Evolutionary conservation across 148 eudicot species (phyloP).

Genomic region (Dianthus caryophyllus): DNA sequence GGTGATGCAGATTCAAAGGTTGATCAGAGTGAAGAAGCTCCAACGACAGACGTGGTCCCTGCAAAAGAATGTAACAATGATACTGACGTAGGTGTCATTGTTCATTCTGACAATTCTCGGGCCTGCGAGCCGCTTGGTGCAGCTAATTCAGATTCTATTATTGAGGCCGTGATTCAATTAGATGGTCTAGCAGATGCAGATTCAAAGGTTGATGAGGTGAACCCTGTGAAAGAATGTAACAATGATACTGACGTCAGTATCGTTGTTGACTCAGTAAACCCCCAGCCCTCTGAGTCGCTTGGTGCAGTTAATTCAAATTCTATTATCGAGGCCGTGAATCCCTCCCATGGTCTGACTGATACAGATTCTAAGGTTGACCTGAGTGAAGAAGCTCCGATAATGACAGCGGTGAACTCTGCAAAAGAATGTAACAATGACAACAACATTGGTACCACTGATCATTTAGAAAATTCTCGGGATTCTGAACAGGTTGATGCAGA

Average conservation of each 20-base stretch:
- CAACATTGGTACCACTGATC: neutral
- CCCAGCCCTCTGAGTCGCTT: too few species aligned
- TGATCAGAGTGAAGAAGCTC: too few species aligned
- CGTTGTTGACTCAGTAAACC: too few species aligned
- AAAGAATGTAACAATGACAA: neutral
- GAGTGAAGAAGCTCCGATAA: neutral
- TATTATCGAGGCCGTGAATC: too few species aligned
- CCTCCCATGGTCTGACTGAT: too few species aligned
- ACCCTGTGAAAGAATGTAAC: too few species aligned
- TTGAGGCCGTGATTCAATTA: neutral
- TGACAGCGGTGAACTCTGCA: neutral
- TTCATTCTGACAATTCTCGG: neutral
- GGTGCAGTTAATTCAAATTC: too few species aligned
- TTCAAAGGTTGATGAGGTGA: neutral
- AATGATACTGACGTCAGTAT: too few species aligned
- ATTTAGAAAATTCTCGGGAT: neutral
- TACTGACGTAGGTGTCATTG: neutral
- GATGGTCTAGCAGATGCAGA: neutral
- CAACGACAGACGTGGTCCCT: neutral
- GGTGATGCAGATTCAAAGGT: too few species aligned
- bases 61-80: neutral
- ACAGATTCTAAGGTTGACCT: too few species aligned
- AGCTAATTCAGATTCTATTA: neutral
- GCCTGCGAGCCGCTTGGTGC: neutral
- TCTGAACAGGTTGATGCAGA: neutral